Evolutionary conservation across 192 early-diverging fungal genomes (phyloP).

Genomic region (Rhizoclosmatium sp.): DNA sequence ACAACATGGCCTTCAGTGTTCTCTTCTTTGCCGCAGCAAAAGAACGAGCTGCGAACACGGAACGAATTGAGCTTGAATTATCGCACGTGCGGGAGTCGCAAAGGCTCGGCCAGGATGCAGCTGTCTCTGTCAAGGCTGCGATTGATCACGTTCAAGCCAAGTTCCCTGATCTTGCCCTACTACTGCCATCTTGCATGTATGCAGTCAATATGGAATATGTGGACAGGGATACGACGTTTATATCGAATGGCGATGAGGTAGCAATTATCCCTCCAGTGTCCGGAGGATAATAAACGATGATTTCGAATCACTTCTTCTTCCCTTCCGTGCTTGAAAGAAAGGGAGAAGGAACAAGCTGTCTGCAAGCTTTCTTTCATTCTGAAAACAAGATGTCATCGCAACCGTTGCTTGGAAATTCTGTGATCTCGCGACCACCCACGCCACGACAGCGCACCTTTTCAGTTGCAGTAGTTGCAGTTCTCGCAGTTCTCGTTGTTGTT

Average conservation of each 20-base stretch:
- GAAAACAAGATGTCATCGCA: background rate
- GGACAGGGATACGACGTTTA: background rate
- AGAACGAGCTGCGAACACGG: background rate
- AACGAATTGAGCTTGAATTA: background rate
- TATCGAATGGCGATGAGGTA: background rate
- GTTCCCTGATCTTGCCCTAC: background rate
- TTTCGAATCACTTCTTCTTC: background rate
- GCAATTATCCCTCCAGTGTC: constrained; percentile 6
- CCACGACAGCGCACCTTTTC: background rate
- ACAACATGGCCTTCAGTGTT: background rate
- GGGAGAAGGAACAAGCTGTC: background rate
- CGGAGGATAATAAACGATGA: background rate
- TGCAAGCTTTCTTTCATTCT: background rate
- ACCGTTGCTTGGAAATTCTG: background rate
- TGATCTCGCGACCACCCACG: background rate
- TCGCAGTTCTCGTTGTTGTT: too few species aligned
- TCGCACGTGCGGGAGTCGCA: background rate
- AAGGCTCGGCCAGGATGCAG: background rate
- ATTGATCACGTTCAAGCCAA: too few species aligned
- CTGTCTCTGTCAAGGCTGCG: background rate
- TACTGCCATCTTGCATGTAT: constrained; percentile 5
- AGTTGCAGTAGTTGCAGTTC: background rate
- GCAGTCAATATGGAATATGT: constrained; percentile 8
- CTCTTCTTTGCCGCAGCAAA: constrained; percentile 6
- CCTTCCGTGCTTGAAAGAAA: background rate